Base-by-base conservation (phyloP, 805 yeast genomes). In the Candida palmyrensis region DNA sequence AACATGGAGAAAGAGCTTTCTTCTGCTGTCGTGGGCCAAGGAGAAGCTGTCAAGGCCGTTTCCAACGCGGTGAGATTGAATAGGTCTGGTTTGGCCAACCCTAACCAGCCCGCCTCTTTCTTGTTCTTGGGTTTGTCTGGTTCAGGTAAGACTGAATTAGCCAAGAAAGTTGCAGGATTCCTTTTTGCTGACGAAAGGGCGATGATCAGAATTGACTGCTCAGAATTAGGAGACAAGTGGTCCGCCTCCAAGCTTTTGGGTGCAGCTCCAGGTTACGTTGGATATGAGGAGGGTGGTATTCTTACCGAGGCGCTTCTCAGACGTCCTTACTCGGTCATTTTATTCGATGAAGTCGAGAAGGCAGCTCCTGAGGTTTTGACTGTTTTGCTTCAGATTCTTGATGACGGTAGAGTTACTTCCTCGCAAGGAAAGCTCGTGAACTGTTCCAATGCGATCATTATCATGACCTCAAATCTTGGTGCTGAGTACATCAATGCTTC, bases 351-450 rank as follows among this genome's bases (percentile, higher is more conserved):
- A 66, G 96, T 92, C 36, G 98, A 92, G 56, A 92, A 92, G 62
- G 98, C 98, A 12, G 96, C 96, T 5, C 98, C 98, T 1, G 97
- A 90, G 57, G 98, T 92, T 2, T 69, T 90, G 53, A 92, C 96
- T 6, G 82, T 92, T 14, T 69, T 92, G 50, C 71, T 92, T 46
- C 98, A 92, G 61, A 77, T 92, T 65, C 68, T 92, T 40, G 98
- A 92, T 53, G 98, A 92, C 61, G 98, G 98, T 54, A 79, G 96
- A 61, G 79, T 92, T 41, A 87, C 97, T 11, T 83, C 96, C 12
- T 86, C 95, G 34, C 87, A 84, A 53, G 98, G 98, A 53, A 89
- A 90, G 50, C 78, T 87, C 24, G 82, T 92, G 48, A 89, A 89
- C 64, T 90, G 96, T 45, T 82, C 96, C 31, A 92, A 92, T 59